Evolutionary conservation across 441 rosid genomes (phyloP).

Genomic region (Syzygium syzygioides): DNA sequence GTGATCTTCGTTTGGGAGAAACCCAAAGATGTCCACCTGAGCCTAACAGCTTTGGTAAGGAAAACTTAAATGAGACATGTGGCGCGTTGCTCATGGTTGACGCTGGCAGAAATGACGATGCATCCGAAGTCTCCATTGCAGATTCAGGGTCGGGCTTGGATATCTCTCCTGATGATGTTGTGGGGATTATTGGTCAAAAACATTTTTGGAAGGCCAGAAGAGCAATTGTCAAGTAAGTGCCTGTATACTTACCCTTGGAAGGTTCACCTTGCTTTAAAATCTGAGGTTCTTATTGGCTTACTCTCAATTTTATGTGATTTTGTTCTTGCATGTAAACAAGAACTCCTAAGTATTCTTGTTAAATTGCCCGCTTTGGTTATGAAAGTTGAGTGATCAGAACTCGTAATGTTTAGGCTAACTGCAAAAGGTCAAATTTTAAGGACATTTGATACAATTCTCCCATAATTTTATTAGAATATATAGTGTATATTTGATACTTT

Average conservation of each 20-base stretch:
- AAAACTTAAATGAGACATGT: slow-evolving; percentile 17
- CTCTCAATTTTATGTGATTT: background rate
- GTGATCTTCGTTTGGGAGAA: slow-evolving; percentile 19
- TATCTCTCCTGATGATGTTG: slow-evolving; percentile 76
- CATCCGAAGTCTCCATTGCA: slow-evolving; percentile 54
- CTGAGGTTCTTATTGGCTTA: background rate
- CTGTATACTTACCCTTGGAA: background rate
- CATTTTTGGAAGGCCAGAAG: slow-evolving; percentile 91
- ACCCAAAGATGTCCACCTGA: slow-evolving; percentile 24
- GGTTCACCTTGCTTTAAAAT: background rate
- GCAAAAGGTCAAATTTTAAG: background rate
- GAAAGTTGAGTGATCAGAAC: background rate
- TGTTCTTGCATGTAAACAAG: background rate
- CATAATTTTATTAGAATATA: background rate
- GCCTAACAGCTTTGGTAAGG: slow-evolving; percentile 24
- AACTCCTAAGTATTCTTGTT: background rate
- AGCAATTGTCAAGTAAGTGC: slow-evolving; percentile 74
- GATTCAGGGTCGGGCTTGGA: slow-evolving; percentile 49
- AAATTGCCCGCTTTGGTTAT: background rate
- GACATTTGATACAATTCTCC: background rate
- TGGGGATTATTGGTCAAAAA: slow-evolving; percentile 75
- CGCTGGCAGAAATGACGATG: slow-evolving; percentile 38
- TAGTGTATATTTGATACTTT: background rate
- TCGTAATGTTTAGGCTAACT: background rate
- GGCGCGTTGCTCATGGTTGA: slow-evolving; percentile 23